Percentiles rank a stretch among this genome's conserved stretches.
Conservation (phyloP, 352 stramenopile genomes). For the Pythium chondricola region DNA sequence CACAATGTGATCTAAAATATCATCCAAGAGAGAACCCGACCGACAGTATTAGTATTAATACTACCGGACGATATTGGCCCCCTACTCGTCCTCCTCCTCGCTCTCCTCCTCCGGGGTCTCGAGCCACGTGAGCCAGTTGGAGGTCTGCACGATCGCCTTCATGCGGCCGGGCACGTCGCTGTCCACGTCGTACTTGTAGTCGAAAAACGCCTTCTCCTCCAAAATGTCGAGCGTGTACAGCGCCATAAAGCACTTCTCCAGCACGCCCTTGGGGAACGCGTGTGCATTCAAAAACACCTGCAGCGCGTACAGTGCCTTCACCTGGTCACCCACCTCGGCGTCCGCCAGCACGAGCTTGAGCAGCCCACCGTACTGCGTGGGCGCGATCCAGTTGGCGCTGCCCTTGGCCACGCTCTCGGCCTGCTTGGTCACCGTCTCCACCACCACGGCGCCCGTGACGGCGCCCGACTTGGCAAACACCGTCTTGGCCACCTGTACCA, state of each 20-base stretch:
- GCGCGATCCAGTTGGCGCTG: constrained; percentile 77
- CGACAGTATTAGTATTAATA: too few relatives aligned
- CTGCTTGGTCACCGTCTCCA: constrained; percentile 42
- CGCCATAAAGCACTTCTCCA: constrained; percentile 84
- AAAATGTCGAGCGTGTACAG: constrained; percentile 81
- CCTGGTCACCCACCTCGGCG: constrained; percentile 54
- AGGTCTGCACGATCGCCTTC: constrained; percentile 81
- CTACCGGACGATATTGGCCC: too few relatives aligned
- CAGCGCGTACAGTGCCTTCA: constrained; percentile 68
- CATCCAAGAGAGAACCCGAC: too few relatives aligned
- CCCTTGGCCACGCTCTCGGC: constrained; percentile 64
- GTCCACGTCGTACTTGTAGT: constrained; percentile 86
- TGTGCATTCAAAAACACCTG: constrained; percentile 69
- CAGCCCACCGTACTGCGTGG: constrained; percentile 52
- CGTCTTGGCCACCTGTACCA: constrained; percentile 42
- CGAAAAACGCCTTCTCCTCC: constrained; percentile 71
- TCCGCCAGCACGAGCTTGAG: constrained; percentile 47
- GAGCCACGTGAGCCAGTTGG: constrained; percentile 76
- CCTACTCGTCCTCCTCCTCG: constrained; percentile 81
- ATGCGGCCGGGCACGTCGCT: constrained; percentile 63
- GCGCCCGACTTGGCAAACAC: constrained; percentile 39
- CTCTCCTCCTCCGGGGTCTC: constrained; percentile 69
- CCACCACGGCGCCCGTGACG: constrained; percentile 38
- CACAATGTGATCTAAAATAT: too few relatives aligned
- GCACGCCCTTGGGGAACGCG: constrained; percentile 70